phyloP scores from a whole-genome alignment of 768 basidiomycete species.

The Hygrophoropsis aurantiaca region DNA sequence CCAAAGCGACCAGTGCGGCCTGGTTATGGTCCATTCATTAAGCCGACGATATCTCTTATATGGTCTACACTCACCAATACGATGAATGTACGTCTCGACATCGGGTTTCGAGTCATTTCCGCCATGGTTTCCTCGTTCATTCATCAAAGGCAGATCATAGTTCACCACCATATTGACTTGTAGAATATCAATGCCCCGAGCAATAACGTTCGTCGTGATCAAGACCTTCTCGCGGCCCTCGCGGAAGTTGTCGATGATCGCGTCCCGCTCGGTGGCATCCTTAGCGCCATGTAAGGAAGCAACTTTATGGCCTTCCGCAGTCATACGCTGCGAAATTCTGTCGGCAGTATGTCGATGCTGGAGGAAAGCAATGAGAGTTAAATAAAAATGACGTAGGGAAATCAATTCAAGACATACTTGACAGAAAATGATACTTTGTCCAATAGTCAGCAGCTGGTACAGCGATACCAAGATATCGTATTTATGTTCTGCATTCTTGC shows the following conservation, averaged over 20 bases:
- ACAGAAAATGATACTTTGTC: constrained; percentile 99
- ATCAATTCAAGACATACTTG: constrained; percentile 51
- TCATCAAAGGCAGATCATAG: constrained; percentile 90
- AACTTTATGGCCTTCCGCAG: constrained; percentile 91
- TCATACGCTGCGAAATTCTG: constrained; percentile 87
- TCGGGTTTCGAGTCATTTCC: constrained; percentile 67
- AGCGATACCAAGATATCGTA: constrained; percentile 92
- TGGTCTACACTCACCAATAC: constrained; percentile 68
- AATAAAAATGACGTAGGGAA: background rate
- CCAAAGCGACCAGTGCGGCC: constrained; percentile 98
- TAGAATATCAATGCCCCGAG: constrained; percentile 95
- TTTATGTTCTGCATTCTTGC: constrained; percentile 87
- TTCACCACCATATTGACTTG: constrained; percentile 99
- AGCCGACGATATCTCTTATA: background rate
- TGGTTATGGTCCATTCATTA: constrained; percentile 31
- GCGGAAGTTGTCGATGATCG: constrained; percentile 92
- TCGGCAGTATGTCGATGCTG: constrained; percentile 92
- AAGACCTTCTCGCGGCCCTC: constrained; percentile 95
- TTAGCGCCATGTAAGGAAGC: constrained; percentile 95
- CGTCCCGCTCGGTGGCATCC: constrained; percentile 85
- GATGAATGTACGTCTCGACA: constrained; percentile 96
- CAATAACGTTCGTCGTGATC: constrained; percentile 98
- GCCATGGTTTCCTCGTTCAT: constrained; percentile 52
- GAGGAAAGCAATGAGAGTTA: background rate
- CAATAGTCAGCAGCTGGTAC: constrained; percentile 89